A percentile compares a stretch with the other conserved stretches of the same genome.
Conservation (phyloP, 768 basidiomycete species). For the Brasilioporus rufonigricans region DNA sequence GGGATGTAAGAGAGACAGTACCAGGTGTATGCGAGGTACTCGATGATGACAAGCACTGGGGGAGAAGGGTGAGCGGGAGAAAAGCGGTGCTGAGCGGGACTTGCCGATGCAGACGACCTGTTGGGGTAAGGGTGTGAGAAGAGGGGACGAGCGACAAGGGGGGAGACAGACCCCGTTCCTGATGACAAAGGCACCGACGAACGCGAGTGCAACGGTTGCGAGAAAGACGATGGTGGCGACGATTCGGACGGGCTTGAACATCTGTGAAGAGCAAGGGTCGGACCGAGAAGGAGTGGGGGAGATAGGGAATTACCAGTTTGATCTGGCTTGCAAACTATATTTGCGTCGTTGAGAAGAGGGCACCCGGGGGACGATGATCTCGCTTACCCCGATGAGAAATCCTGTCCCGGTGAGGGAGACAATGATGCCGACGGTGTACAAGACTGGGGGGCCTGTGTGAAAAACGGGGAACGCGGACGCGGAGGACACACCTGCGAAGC, state of each 20-base stretch:
- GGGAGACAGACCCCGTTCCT: conserved; percentile 52
- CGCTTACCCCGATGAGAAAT: conserved; percentile 83
- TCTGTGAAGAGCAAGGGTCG: conserved; percentile 46
- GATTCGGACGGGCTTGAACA: conserved; percentile 93
- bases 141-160: not conserved
- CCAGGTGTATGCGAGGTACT: conserved; percentile 92
- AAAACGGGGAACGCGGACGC: not conserved
- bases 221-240: conserved; percentile 79
- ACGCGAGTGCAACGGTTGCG: conserved; percentile 76
- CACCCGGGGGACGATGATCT: not conserved
- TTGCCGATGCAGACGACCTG: conserved; percentile 70
- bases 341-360: conserved; percentile 5
- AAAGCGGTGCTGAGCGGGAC: not conserved
- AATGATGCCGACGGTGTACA: conserved; percentile 81
- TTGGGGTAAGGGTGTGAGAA: not conserved
- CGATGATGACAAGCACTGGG: conserved; percentile 87
- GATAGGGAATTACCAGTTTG: conserved; percentile 57
- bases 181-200: conserved; percentile 83
- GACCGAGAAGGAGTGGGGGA: not conserved
- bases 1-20: conserved; percentile 88
- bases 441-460: conserved; percentile 44
- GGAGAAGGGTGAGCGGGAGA: not conserved
- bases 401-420: conserved; percentile 85
- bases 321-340: conserved; percentile 73
- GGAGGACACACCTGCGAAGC: conserved; percentile 68